These are phyloP conservation scores for Anisodus tanguticus DNA, from an alignment of 257 asterid species.

Conservation along the genomic window DNA sequence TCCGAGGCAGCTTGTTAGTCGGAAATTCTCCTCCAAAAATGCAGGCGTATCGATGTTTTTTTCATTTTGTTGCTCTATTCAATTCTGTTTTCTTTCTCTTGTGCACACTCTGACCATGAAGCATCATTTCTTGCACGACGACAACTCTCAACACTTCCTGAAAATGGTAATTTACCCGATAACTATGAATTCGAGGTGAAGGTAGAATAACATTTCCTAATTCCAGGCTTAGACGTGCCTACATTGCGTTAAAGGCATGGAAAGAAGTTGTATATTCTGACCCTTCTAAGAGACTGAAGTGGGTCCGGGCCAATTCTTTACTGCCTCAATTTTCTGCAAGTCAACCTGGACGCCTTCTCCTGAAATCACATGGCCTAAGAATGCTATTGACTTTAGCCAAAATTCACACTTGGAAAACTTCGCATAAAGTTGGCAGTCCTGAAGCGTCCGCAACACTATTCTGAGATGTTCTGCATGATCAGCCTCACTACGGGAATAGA, in stretches of 20 bases:
- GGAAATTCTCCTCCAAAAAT: background rate
- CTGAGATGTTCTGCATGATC: too few relatives aligned
- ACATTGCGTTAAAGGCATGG: conserved; percentile 48
- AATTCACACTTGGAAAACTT: too few relatives aligned
- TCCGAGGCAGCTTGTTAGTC: conserved; percentile 29
- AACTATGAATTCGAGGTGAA: conserved; percentile 22
- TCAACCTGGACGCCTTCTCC: too few relatives aligned
- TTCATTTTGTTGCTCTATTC: conserved; percentile 23
- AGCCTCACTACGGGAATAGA: too few relatives aligned
- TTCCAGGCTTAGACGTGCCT: conserved; percentile 41
- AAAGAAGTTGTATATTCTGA: conserved; percentile 42
- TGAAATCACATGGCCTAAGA: too few relatives aligned
- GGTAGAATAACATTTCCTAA: conserved; percentile 21
- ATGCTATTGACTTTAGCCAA: too few relatives aligned
- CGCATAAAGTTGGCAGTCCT: too few relatives aligned
- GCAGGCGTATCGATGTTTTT: background rate
- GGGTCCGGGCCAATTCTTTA: too few relatives aligned
- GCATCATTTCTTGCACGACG: conserved; percentile 31
- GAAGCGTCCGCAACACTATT: too few relatives aligned
- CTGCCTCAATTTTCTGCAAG: too few relatives aligned
- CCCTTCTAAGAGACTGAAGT: conserved; percentile 19
- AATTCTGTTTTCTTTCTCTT: conserved; percentile 20
- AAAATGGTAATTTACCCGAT: conserved; percentile 30
- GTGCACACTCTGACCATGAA: conserved; percentile 34
- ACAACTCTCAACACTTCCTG: conserved; percentile 37